Base-by-base conservation (phyloP, 257 asterid genomes). In the Fraxinus pennsylvanica region DNA sequence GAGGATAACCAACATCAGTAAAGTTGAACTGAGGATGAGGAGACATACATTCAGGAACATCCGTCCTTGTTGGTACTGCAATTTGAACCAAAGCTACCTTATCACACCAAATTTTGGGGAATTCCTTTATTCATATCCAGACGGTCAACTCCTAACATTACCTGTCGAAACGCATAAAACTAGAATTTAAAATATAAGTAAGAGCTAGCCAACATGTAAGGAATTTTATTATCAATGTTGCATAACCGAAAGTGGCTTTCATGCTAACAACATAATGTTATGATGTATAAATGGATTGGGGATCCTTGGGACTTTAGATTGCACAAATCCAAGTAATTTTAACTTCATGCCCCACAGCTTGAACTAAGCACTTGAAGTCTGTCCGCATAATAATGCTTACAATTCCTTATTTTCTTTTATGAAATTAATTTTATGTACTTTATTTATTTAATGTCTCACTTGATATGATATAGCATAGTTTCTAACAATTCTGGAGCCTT, bases 21-120 rank as follows among this genome's bases (percentile, higher is more conserved):
- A 59, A 77, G 39, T 30, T 78, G 77, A 79, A 78, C 29, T 22
- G 75, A 81, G 74, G 85, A 69, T 71, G 52, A 74, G 81, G 82
- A 84, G 82, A 82, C 97, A 59, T 90, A 94, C 98, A 94, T 87
- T 94, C 98, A 7, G 98, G 97, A 81, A 94, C 97, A 83, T 94
- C 98, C 5, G 97, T 92, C 86, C 98, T 86, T 76, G 98, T 94
- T 72, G 97, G 98, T 57, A 94, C 98, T 59, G 97, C 98, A 81
- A 94, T 92, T 89, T 94, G 98, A 71, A 94, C 89, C 68, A 92
- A 81, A 77, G 92, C 97, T 57, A 94, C 97, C 85, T 91, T 92
- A 86, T 91, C 97, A 7, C 85, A 90, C 98, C 98, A 94, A 70
- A 82, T 69, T 92, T 84, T 94, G 97, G 17, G 97, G 97, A 78